These are phyloP conservation scores for Phytopythium aichiense DNA, from an alignment of 352 stramenopile species.

Conservation along the genomic window DNA sequence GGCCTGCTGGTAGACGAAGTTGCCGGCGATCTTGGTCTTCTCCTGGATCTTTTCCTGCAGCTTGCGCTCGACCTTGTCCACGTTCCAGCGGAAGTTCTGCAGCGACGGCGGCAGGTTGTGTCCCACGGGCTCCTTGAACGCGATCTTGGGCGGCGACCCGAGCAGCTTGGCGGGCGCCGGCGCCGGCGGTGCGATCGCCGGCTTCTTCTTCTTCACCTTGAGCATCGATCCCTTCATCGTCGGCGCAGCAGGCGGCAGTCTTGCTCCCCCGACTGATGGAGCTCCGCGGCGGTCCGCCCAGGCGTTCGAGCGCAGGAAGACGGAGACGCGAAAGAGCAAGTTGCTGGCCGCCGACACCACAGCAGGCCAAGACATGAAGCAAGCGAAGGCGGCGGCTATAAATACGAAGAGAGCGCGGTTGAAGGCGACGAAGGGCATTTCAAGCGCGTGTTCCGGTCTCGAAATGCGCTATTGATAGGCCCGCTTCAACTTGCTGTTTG, in stretches of 20 bases:
- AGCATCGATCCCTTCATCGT: constrained; percentile 39
- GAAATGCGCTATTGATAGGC: no score
- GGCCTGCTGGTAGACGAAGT: constrained; percentile 85
- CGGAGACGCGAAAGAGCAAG: constrained; percentile 1
- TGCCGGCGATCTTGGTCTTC: constrained; percentile 79
- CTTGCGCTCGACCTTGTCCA: constrained; percentile 78
- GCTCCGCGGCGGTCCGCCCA: neutral
- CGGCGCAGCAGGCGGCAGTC: no score
- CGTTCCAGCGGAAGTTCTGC: constrained; percentile 71
- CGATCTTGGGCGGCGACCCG: constrained; percentile 46
- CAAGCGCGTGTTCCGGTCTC: no score
- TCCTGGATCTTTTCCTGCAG: constrained; percentile 85
- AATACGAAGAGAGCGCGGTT: neutral
- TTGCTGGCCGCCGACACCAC: neutral
- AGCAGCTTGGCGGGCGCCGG: constrained; percentile 25
- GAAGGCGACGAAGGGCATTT: no score
- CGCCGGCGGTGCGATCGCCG: neutral
- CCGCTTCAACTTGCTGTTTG: no score
- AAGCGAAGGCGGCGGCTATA: neutral
- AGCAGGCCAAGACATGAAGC: neutral
- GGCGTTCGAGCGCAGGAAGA: neutral
- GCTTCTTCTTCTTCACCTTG: constrained; percentile 33
- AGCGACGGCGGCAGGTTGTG: constrained; percentile 49
- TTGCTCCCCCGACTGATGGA: neutral
- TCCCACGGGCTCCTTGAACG: constrained; percentile 64